phyloP scores from a whole-genome alignment of 352 stramenopile genomes.

The Aphanomyces euteiches region DNA sequence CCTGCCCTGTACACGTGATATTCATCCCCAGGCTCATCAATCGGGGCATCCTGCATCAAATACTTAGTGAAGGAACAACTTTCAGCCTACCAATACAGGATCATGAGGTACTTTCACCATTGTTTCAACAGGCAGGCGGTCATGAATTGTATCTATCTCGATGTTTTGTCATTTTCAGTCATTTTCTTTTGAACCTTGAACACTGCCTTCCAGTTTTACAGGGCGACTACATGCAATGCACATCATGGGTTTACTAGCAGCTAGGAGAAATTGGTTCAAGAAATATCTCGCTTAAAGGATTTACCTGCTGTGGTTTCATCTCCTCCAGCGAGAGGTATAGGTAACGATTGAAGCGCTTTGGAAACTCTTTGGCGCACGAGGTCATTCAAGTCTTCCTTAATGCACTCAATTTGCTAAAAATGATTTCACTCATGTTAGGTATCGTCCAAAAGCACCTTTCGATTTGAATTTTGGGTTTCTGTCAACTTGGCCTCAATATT shows the following conservation, averaged over 20 bases:
- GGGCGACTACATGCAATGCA: slow-evolving; percentile 30
- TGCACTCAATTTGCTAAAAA: slow-evolving; percentile 27
- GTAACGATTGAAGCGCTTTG: slow-evolving; percentile 5
- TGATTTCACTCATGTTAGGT: neutral
- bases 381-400: slow-evolving; percentile 27
- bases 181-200: slow-evolving; percentile 14
- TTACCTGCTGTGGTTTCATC: slow-evolving; percentile 26
- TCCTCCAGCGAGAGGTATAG: neutral
- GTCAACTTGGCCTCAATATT: slow-evolving; percentile 29
- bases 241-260: slow-evolving; percentile 21
- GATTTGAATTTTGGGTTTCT: slow-evolving; percentile 16
- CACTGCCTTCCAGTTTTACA: slow-evolving; percentile 14
- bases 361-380: slow-evolving; percentile 14
- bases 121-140: slow-evolving; percentile 19
- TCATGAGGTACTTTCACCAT: slow-evolving; percentile 26
- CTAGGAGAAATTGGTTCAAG: neutral
- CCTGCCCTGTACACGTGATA: slow-evolving; percentile 29
- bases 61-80: neutral
- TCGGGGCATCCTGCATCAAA: neutral
- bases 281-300: neutral
- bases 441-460: neutral
- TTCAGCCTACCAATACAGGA: slow-evolving; percentile 18
- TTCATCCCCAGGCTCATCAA: slow-evolving; percentile 14
- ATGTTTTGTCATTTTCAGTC: neutral
- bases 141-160: slow-evolving; percentile 21